Conservation (phyloP, 2,329 filamentous ascomycete species). For the Monosporascus sp. region DNA sequence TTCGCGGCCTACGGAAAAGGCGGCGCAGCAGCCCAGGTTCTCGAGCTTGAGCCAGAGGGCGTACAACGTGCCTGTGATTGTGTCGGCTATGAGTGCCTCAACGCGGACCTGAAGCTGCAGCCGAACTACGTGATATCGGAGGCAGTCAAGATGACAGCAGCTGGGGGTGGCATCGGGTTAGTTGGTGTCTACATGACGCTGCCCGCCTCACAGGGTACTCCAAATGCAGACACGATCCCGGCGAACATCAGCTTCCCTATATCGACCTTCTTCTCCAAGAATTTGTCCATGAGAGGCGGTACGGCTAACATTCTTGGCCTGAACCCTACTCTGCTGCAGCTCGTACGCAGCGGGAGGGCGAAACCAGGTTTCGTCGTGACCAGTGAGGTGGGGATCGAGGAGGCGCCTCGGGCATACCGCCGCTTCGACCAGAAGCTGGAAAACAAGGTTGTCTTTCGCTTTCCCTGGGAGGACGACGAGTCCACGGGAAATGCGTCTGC, state of each 20-base stretch:
- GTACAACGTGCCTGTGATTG: constrained; percentile 5
- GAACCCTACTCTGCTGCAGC: constrained; percentile 13
- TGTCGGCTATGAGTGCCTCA: constrained; percentile 4
- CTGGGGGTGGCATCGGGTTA: constrained; percentile 17
- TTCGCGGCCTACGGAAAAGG: constrained; percentile 42
- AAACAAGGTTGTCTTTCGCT: constrained; percentile 13
- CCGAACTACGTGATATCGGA: constrained; percentile 1
- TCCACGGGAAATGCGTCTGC: no score
- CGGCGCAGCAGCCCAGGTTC: constrained; percentile 41
- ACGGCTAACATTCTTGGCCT: background rate
- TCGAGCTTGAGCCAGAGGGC: constrained; percentile 38
- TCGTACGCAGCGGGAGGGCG: constrained; percentile 19
- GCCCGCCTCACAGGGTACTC: constrained; percentile 8
- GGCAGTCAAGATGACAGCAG: constrained; percentile 9
- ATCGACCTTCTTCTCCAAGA: no score
- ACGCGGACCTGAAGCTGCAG: constrained; percentile 3
- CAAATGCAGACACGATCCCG: constrained; percentile 3
- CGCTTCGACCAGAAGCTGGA: constrained; percentile 13
- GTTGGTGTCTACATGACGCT: constrained; percentile 13
- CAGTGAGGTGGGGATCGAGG: constrained; percentile 21
- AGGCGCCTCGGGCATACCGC: constrained; percentile 20
- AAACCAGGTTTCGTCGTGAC: constrained; percentile 23
- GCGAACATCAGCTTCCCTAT: no score
- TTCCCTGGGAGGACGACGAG: background rate
- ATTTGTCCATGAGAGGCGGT: no score